Base-by-base conservation (phyloP, 768 basidiomycete species). In the Lactifluus volemus region DNA sequence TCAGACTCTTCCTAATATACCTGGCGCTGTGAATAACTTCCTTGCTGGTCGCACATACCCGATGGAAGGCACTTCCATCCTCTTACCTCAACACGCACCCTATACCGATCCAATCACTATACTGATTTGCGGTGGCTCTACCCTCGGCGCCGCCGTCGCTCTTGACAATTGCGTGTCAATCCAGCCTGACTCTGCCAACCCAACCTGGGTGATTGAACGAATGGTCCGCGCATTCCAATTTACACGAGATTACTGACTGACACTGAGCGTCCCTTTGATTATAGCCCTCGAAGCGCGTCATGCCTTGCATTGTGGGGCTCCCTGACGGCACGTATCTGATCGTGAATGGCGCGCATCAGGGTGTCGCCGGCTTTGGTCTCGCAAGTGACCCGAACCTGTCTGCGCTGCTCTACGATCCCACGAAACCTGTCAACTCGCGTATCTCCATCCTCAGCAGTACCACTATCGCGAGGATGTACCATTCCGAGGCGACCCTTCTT, bases 281-380 rank as follows among this genome's bases (percentile, higher is more conserved):
- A 1, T 59, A 87, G 86, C 86, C 85, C 5, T 85, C 83, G 0
- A 77, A 76, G 62, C 83, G 89, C 60, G 89, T 91, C 17, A 86
- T 92, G 85, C 74, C 86, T 1, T 87, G 85, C 74, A 84, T 88
- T 72, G 84, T 80, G 52, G 77, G 82, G 0, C 78, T 90, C 38
- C 88, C 89, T 0, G 82, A 83, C 65, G 88, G 87, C n/a, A 88
- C 87, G 0, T 81, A 82, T 73, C 73, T 91, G 74, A 89, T 92
- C 65, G 58, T 86, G 70, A 90, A 91, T 48, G 89, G 89, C 6
- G 89, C 84, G 0, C 78, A 76, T 8, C 79, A 84, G 63, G 88
- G 89, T 45, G 74, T 82, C 30, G 86, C 86, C 3, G 88, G 88
- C 14, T 90, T 90, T 55, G 88, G 87, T 58, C 78, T 89, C 41